These are phyloP conservation scores for Salix udensis DNA, from an alignment of 345 rosid species.

Conservation along the genomic window DNA sequence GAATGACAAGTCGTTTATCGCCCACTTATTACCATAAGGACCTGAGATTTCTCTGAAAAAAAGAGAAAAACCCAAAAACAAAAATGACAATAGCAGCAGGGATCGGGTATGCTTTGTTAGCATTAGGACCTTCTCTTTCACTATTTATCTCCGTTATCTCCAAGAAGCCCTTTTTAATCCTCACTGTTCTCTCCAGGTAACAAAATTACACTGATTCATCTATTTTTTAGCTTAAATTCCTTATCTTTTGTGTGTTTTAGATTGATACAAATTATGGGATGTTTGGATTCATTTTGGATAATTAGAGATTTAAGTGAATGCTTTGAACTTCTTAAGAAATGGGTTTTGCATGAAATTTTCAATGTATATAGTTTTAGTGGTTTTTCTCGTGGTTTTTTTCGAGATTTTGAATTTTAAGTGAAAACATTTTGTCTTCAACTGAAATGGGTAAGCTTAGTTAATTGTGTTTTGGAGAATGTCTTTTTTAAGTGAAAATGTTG, in stretches of 20 bases:
- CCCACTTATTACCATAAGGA: neutral
- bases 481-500: neutral
- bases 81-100: slow-evolving; percentile 85
- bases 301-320: neutral
- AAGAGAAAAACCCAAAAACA: neutral
- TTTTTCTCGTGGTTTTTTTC: neutral
- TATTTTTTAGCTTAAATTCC: neutral
- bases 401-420: neutral
- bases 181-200: slow-evolving; percentile 91
- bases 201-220: neutral
- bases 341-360: neutral
- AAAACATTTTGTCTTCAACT: neutral
- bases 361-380: neutral
- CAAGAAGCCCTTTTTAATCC: slow-evolving; percentile 86
- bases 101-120: slow-evolving; percentile 80
- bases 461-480: neutral
- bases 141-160: slow-evolving; percentile 88
- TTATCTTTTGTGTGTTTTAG: neutral
- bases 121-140: slow-evolving; percentile 83
- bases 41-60: neutral
- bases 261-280: neutral
- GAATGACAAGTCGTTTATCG: neutral
- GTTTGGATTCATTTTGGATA: neutral
- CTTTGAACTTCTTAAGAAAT: neutral
- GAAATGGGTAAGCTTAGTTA: neutral